These are phyloP conservation scores for Exidia glandulosa DNA, from an alignment of 768 basidiomycete genomes.

Conservation along the genomic window DNA sequence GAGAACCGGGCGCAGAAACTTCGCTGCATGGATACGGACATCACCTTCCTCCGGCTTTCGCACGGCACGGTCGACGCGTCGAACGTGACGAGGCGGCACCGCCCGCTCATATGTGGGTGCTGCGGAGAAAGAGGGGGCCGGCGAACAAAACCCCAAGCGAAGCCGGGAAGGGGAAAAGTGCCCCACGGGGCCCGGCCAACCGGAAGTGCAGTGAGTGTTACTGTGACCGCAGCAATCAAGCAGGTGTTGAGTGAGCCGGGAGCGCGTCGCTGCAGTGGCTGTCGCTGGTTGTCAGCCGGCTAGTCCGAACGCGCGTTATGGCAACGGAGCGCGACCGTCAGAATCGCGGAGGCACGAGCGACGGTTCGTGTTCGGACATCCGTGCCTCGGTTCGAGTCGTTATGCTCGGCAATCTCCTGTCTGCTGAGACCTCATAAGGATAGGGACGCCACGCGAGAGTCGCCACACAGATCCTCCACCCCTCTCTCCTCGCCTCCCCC, in stretches of 20 bases:
- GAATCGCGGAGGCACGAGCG: neutral
- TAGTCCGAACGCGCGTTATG: neutral
- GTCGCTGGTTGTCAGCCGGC: neutral
- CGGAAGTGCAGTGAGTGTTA: no score
- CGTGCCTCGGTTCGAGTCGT: neutral
- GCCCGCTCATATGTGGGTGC: no score
- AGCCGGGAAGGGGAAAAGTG: no score
- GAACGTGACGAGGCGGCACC: no score
- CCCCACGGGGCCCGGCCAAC: no score
- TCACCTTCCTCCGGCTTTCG: neutral
- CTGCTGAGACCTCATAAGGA: neutral
- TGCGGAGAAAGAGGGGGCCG: no score
- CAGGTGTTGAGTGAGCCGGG: neutral
- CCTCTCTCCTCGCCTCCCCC: conserved; percentile 21
- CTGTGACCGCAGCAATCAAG: no score
- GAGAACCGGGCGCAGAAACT: no score
- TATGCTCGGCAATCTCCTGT: neutral
- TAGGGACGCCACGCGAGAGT: neutral
- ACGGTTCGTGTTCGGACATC: neutral
- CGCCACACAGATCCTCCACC: conserved; percentile 5
- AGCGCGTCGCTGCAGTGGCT: neutral
- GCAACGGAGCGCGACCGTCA: neutral
- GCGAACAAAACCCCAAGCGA: no score
- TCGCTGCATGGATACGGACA: neutral
- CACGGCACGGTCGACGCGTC: no score